Evolutionary conservation across 2,329 filamentous ascomycete genomes (phyloP).

Genomic region (Penicillium brasilianum): DNA sequence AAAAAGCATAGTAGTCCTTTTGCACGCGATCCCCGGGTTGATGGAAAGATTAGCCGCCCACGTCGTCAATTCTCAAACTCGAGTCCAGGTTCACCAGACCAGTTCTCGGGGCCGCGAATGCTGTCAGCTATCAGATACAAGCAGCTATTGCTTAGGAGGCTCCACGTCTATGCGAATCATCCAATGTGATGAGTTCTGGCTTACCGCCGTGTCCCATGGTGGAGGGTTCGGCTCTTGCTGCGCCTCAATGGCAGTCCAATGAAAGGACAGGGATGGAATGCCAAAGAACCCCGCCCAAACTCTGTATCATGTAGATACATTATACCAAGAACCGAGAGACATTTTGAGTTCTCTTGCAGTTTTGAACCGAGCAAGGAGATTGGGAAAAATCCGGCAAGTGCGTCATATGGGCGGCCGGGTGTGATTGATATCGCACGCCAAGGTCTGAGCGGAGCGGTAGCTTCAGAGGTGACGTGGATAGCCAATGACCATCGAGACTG

Average conservation of each 20-base stretch:
- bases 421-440: neutral
- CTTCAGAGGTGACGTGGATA: neutral
- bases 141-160: neutral
- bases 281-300: conserved; percentile 6
- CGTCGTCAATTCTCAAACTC: neutral
- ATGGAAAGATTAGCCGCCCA: conserved; percentile 1
- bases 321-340: neutral
- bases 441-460: neutral
- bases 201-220: conserved; percentile 18
- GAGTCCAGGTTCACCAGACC: neutral
- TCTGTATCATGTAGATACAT: conserved; percentile 13
- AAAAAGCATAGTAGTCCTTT: no score
- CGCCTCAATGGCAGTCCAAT: conserved; percentile 24
- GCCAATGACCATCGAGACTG: neutral
- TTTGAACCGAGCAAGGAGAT: neutral
- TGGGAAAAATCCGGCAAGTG: neutral
- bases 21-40: neutral
- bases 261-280: neutral
- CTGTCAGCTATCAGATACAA: neutral
- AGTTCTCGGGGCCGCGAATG: neutral
- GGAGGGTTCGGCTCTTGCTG: conserved; percentile 14
- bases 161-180: neutral
- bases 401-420: conserved; percentile 4
- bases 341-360: neutral
- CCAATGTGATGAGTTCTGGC: conserved; percentile 17